Evolutionary conservation across 1,284 basidiomycete species (phyloP), one percentile per base, ranked within the genome.

Genomic region (Naganishia sp.): DNA sequence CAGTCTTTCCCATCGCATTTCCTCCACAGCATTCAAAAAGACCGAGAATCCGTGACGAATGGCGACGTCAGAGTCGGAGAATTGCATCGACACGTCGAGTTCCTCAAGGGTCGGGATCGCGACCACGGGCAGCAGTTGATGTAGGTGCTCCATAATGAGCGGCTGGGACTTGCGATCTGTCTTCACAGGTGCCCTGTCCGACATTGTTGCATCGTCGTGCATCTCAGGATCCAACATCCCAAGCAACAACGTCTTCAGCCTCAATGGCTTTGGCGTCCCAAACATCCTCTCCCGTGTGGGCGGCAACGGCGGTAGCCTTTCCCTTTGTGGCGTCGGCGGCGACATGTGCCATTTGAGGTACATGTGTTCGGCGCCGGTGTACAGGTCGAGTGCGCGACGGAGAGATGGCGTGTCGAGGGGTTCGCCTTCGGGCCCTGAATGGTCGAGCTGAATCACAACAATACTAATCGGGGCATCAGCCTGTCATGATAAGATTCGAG

Each of bases 141-240:
- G 44, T 18, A 59, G 56, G 31, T 59, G 56, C n/a, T 59, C 31
- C 18, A 25, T 36, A 15, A 49, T 59, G n/a, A 48, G 45, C n/a
- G 45, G 45, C 44, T 59, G 56, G n/a, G 2, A 13, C 36, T 39
- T 39, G 36, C 36, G 13, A 39, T 39, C 36, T 2, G 10, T 39
- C 13, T 3, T 9, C 7, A 39, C 7, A 39, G 36, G 36, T 39
- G 36, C 13, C 4, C 6, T 7, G 36, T 46, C 15, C 55, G 43
- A 46, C 3, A 25, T 21, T 11, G 45, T 1, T 23, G 5, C 31
- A 10, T 25, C 6, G 4, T 28, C 45, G 45, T 31, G 54, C 3
- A 28, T 45, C 16, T 6, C 31, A 6, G 45, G 56, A 23, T 59
- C 56, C 13, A 28, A 31, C 3, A 59, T 18, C 28, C 39, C 48